Evolutionary conservation across 1,139 yeast species (phyloP).

Genomic region (Candida dubliniensis): DNA sequence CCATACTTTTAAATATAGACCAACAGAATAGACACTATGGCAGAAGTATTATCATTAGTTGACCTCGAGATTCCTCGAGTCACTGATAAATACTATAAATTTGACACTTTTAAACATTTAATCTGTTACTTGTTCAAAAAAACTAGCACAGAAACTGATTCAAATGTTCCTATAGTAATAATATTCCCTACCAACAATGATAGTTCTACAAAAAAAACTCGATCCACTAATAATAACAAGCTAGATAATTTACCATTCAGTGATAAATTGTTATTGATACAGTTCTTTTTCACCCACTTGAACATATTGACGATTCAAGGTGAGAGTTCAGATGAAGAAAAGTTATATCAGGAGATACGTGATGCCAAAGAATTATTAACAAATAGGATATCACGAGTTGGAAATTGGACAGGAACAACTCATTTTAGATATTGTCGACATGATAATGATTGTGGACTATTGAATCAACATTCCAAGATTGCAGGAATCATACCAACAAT

Average conservation of each 20-base stretch:
- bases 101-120: constrained; percentile 14
- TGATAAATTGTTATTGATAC: constrained; percentile 34
- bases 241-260: constrained; percentile 22
- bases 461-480: constrained; percentile 11
- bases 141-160: constrained; percentile 38
- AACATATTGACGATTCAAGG: constrained; percentile 34
- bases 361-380: constrained; percentile 28
- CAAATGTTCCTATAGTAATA: constrained; percentile 35
- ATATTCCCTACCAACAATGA: constrained; percentile 22
- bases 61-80: not conserved
- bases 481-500: constrained; percentile 33
- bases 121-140: constrained; percentile 30
- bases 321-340: constrained; percentile 17
- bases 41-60: constrained; percentile 16
- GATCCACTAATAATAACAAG: not conserved
- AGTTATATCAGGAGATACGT: constrained; percentile 28
- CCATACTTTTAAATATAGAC: not conserved
- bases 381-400: constrained; percentile 49
- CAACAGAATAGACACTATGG: constrained; percentile 9
- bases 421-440: constrained; percentile 1
- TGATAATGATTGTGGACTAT: not conserved
- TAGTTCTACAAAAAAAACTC: not conserved
- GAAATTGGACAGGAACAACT: constrained; percentile 57
- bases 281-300: constrained; percentile 44
- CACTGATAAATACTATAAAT: not conserved